These are phyloP conservation scores for Cercophora scortea DNA, from an alignment of 495 filamentous ascomycete genomes.

Conservation along the genomic window DNA sequence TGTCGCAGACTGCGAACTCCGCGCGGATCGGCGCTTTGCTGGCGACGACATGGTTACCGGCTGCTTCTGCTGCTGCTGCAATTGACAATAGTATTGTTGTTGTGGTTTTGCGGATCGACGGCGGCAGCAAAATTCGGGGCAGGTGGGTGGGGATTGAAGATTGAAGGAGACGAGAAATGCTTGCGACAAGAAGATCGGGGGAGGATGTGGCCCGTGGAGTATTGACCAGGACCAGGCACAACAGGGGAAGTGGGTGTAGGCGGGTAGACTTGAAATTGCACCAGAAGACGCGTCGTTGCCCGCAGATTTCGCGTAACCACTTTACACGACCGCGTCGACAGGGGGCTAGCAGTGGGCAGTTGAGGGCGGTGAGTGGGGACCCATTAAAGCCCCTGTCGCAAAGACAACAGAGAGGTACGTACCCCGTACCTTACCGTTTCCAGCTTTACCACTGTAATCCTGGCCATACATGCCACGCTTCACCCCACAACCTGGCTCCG, in stretches of 20 bases:
- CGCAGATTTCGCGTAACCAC: too few species aligned
- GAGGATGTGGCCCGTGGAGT: not conserved
- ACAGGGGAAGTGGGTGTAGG: too few species aligned
- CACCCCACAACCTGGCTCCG: slow-evolving; percentile 15
- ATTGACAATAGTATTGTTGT: not conserved
- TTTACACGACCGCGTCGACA: too few species aligned
- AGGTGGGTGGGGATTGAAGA: not conserved
- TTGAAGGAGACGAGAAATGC: not conserved
- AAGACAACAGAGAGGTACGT: slow-evolving; percentile 6
- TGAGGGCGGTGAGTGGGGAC: not conserved
- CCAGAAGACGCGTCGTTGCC: too few species aligned
- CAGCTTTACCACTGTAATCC: too few species aligned
- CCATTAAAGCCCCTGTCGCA: slow-evolving; percentile 16
- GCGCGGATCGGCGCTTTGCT: slow-evolving; percentile 37
- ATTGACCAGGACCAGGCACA: too few species aligned
- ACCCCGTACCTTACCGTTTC: slow-evolving; percentile 1
- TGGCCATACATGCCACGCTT: slow-evolving; percentile 17
- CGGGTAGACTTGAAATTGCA: too few species aligned
- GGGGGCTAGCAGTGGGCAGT: too few species aligned
- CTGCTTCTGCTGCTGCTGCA: not conserved
- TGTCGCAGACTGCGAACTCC: slow-evolving; percentile 49
- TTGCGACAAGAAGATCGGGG: slow-evolving; percentile 5
- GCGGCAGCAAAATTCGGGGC: not conserved
- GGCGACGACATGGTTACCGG: slow-evolving; percentile 52
- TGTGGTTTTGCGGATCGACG: not conserved